Conservation (phyloP, 2,329 filamentous ascomycete genomes). For the Neopestalotiopsis clavispora region DNA sequence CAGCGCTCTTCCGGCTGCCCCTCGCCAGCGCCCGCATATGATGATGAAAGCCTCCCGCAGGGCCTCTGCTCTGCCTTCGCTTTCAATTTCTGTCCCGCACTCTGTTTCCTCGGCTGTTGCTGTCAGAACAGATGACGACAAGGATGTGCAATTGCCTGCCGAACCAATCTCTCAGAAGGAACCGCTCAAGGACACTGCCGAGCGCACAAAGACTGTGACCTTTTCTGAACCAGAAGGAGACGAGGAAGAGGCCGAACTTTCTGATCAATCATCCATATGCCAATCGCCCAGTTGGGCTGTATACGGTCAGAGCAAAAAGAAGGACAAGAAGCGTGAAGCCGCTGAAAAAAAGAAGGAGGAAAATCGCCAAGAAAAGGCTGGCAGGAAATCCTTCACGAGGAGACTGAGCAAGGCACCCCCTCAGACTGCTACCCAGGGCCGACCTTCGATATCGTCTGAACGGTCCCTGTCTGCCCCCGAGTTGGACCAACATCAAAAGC, state of each 20-base stretch:
- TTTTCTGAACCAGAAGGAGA: conserved; percentile 41
- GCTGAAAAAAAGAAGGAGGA: conserved; percentile 48
- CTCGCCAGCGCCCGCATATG: conserved; percentile 33
- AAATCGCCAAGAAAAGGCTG: conserved; percentile 43
- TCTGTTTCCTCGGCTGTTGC: conserved; percentile 28
- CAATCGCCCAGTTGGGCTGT: conserved; percentile 68
- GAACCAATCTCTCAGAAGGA: not conserved
- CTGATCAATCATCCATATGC: conserved; percentile 57
- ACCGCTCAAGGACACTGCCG: conserved; percentile 25
- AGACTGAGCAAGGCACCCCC: conserved; percentile 44
- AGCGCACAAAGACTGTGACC: conserved; percentile 44
- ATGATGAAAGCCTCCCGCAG: conserved; percentile 39
- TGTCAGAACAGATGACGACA: conserved; percentile 23
- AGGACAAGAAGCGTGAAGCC: conserved; percentile 45
- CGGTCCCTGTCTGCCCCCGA: conserved; percentile 33
- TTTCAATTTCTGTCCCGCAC: conserved; percentile 38
- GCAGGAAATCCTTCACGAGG: conserved; percentile 42
- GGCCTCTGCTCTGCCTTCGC: conserved; percentile 35
- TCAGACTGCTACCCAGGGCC: conserved; percentile 25
- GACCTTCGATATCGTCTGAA: conserved; percentile 31
- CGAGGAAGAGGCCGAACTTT: conserved; percentile 39
- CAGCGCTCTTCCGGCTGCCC: conserved; percentile 37
- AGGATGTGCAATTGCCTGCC: conserved; percentile 20
- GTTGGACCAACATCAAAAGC: conserved; percentile 26
- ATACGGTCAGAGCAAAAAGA: conserved; percentile 57